Evolutionary conservation across 192 early-diverging fungal species (phyloP).

Genomic region (Podila minutissima): DNA sequence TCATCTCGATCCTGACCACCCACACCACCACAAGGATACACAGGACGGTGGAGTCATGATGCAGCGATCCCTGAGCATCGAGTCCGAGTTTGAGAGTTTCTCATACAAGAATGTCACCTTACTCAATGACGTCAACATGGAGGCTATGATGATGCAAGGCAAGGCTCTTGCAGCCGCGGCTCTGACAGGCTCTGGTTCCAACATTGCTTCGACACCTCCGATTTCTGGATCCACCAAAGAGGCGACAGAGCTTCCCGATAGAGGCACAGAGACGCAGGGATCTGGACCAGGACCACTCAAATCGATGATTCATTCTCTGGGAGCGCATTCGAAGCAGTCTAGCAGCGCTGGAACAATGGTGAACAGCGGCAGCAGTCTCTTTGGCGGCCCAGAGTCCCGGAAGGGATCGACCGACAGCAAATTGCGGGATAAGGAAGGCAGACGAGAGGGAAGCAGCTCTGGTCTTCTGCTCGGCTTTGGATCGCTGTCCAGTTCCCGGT

Average conservation of each 20-base stretch:
- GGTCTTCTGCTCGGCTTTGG: conserved; percentile 35
- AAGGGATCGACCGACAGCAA: conserved; percentile 1
- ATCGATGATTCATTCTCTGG: conserved; percentile 43
- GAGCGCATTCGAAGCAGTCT: conserved; percentile 14
- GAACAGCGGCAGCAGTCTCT: not conserved
- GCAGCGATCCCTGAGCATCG: conserved; percentile 50
- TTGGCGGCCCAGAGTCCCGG: not conserved
- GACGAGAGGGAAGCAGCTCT: conserved; percentile 26
- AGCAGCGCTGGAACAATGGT: not conserved
- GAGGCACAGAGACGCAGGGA: no score
- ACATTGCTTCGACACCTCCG: not conserved
- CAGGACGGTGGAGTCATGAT: conserved; percentile 15
- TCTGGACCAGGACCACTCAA: conserved; percentile 23
- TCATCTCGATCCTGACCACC: not conserved
- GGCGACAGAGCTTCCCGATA: not conserved
- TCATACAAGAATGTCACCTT: conserved; percentile 72
- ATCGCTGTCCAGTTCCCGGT: conserved; percentile 16
- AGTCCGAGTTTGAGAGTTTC: conserved; percentile 68
- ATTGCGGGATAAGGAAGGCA: not conserved
- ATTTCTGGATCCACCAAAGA: not conserved
- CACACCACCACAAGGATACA: not conserved
- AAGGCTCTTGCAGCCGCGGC: conserved; percentile 14
- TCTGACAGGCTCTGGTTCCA: not conserved
- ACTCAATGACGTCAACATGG: conserved; percentile 71
- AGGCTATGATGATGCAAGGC: conserved; percentile 57